Evolutionary conservation across 1,284 basidiomycete species (phyloP), one percentile per base, ranked within the genome.

Genomic region (Marasmius fiardii): DNA sequence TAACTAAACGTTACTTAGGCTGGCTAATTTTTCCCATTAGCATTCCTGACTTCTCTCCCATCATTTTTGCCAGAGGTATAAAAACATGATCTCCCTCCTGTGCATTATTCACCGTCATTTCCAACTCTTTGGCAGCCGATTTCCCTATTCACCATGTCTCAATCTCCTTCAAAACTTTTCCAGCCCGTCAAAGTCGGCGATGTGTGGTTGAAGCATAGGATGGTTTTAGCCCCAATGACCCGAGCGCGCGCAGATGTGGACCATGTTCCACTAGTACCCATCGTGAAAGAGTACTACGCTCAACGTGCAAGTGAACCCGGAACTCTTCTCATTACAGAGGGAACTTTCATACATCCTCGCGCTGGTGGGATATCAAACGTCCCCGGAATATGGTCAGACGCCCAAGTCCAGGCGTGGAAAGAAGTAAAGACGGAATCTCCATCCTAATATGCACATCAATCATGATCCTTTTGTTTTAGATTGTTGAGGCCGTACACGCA

Each of bases 401-500:
- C 35, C 3, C 35, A 37, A 37, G n/a, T 37, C 35, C 12, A 37
- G 12, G 35, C 35, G 35, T 37, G 35, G 35, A 37, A 5, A 37
- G 35, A 5, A n/a, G 35, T 37, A n/a, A n/a, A 37, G 35, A 2
- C 12, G n/a, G n/a, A n/a, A 12, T 12, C n/a, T 12, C 12, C 5
- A 37, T 5, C 35, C 3, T 37, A 12, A 37, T n/a, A 37, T n/a
- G n/a, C n/a, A n/a, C 35, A 37, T n/a, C 35, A 37, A 37, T n/a
- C 12, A n/a, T 2, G n/a, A 11, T 37, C n/a, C 12, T 12, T n/a
- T 11, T 12, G n/a, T 37, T 53, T n/a, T 43, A 72, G 68, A 63
- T 77, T 37, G 62, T 62, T 0, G 54, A 65, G 20, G 58, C 65
- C 0, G 67, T 70, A 0, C 80, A 81, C 61, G 67, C 68, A 7